Evolutionary conservation across 176 grass and related monocot genomes (phyloP).

Genomic region (Eragrostis curvula): DNA sequence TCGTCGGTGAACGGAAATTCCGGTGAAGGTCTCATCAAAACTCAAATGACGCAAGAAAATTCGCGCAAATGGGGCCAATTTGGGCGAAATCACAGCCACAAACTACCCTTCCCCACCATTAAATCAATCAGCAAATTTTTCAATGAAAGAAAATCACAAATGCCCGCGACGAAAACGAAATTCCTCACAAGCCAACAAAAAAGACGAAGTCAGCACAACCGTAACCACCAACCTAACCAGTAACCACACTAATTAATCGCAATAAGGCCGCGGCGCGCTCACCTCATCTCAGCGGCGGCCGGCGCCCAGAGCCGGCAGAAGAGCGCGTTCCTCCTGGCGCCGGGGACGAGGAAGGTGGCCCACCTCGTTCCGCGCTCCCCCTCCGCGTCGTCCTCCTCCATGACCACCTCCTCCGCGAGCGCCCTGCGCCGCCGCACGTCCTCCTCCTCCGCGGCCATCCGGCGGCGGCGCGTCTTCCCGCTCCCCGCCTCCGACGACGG

Average conservation of each 20-base stretch:
- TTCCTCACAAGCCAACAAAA: slow-evolving; percentile 16
- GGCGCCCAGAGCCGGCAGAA: slow-evolving; percentile 89
- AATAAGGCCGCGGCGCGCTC: background rate
- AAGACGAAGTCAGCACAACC: too few relatives aligned
- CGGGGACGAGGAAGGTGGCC: slow-evolving; percentile 62
- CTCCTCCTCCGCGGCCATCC: slow-evolving; percentile 46
- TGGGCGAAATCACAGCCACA: background rate
- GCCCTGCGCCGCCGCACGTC: slow-evolving; percentile 47
- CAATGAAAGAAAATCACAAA: background rate
- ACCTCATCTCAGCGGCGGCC: slow-evolving; percentile 63
- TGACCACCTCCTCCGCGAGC: slow-evolving; percentile 58
- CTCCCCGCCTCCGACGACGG: background rate
- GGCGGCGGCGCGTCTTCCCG: slow-evolving; percentile 18
- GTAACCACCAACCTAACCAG: background rate
- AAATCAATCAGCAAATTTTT: background rate
- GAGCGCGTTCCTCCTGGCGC: slow-evolving; percentile 73
- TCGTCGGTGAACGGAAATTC: background rate
- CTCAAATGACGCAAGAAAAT: background rate
- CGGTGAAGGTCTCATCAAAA: background rate
- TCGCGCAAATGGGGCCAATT: background rate
- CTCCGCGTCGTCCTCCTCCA: slow-evolving; percentile 36
- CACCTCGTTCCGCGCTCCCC: slow-evolving; percentile 23
- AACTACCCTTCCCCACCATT: background rate
- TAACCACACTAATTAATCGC: background rate
- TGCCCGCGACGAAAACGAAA: slow-evolving; percentile 5